A percentile compares a stretch with the other conserved stretches of the same genome.
phyloP scores from a whole-genome alignment of 2,329 filamentous ascomycete species.

The Colletotrichum lupini region DNA sequence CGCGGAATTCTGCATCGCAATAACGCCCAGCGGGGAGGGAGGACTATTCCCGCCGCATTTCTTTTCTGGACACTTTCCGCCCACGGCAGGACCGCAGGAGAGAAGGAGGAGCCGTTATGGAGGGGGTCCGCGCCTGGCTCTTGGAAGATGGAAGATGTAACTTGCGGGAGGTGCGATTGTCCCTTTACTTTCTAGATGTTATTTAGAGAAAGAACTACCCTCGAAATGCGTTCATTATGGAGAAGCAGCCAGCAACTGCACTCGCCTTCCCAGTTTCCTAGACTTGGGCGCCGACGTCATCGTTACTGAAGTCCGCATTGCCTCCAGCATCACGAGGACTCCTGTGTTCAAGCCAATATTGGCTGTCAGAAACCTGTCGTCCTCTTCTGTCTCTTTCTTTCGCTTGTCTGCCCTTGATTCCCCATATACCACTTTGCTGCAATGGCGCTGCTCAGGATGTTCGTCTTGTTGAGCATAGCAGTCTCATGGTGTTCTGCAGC shows the following conservation, averaged over 20 bases:
- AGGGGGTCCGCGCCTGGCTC: background rate
- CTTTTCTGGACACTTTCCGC: conserved; percentile 19
- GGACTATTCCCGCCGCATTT: conserved; percentile 25
- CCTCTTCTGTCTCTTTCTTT: background rate
- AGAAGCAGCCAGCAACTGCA: background rate
- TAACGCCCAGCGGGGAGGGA: conserved; percentile 8
- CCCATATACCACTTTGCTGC: background rate
- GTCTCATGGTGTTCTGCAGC: background rate
- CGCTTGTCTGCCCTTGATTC: background rate
- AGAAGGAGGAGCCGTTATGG: conserved; percentile 5
- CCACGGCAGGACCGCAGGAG: conserved; percentile 15
- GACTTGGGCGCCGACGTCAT: background rate
- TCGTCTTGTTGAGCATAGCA: conserved; percentile 11
- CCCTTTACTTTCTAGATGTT: background rate
- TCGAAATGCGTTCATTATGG: too few relatives aligned
- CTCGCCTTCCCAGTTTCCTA: background rate
- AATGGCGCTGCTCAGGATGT: background rate
- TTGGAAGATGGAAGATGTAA: background rate
- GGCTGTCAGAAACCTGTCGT: background rate
- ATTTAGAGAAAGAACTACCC: conserved; percentile 15
- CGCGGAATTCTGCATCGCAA: conserved; percentile 12
- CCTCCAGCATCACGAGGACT: background rate
- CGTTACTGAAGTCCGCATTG: background rate
- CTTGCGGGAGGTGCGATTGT: background rate
- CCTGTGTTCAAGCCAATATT: background rate